Base-by-base conservation (phyloP, 1,284 basidiomycete genomes). In the Gymnopus androsaceus region DNA sequence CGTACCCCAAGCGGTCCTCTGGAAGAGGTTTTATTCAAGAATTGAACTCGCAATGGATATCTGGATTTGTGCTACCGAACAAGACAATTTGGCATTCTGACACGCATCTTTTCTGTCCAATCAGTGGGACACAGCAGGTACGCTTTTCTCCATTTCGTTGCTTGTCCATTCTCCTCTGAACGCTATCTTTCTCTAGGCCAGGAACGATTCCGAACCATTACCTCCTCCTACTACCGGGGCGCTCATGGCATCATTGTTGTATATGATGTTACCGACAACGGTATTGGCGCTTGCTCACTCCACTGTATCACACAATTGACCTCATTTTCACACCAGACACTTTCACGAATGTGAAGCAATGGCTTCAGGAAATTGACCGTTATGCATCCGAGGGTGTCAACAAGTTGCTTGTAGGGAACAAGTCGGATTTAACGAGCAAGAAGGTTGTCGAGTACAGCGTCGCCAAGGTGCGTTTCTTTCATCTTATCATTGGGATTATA, bases 361-460 rank as follows among this genome's bases (percentile, higher is more conserved):
- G 97, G 97, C 84, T 99, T 58, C 95, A 97, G 72, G 96, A 99
- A 76, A 99, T 99, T 68, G 97, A 99, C 79, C 88, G 96, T 68
- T 98, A 99, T 74, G 97, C 97, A 59, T 95, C 94, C 50, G 97
- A 99, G 75, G 97, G 96, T 54, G 96, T 99, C 59, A 98, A 98
- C 85, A 98, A 98, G 79, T 76, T 99, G 48, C 84, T 99, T 51
- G 94, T 99, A 57, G 96, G 96, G 61, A 99, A 98, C 84, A 99
- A 99, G 83, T 94, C 90, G 50, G 96, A 99, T 77, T 80, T 98
- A 71, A 94, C 94, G 40, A 89, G 87, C 80, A 99, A 99, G 88
- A 99, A 98, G 82, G 95, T 97, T 51, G 96, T 99, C 62, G 97
- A 98, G 72, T 98, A 98, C 75, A 90, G 88, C 59, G 90, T 91